Base-by-base conservation (phyloP, 164 flowering plant species). In the Kalanchoe fedtschenkoi region DNA sequence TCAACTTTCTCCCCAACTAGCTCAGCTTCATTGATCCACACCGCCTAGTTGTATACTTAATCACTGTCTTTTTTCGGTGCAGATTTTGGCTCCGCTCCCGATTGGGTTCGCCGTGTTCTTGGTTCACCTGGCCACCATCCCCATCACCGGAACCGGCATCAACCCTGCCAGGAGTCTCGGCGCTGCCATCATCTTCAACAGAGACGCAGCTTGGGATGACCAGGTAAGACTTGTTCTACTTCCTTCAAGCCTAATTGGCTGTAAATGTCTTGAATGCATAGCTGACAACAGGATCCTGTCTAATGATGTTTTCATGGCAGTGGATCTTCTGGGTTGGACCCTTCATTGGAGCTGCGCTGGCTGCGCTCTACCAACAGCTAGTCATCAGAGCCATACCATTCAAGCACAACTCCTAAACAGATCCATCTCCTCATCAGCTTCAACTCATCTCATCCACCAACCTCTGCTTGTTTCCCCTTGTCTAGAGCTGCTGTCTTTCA, bases 291-390 rank as follows among this genome's bases (percentile, higher is more conserved):
- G 13, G 46, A 32, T n/a, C n/a, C 24, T 29, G 10, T 2, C 30
- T 34, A n/a, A 42, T 6, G 11, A 34, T 1, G n/a, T 6, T 7
- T 14, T 1, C 7, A 57, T 64, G 67, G 46, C 81, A 79, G 85
- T 83, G 86, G 86, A 80, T 83, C 69, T 83, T 79, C 78, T 83
- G 88, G 88, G 83, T 83, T 1, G 88, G 88, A 64, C 88, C 88
- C 4, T 81, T 81, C 76, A 78, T n/a, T n/a, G n/a, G n/a, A n/a
- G n/a, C n/a, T n/a, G n/a, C n/a, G n/a, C n/a, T n/a, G n/a, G n/a
- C n/a, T 62, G 89, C 89, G 21, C 15, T 79, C 38, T 84, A 84
- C 76, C 89, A 84, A 71, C 77, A 70, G 67, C 75, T 80, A 21
- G 71, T 84, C 62, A 79, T 84, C 74, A 73, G 89, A 71, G 89